Conservation (phyloP, 768 basidiomycete genomes). For the Leucosporidium yakuticum region DNA sequence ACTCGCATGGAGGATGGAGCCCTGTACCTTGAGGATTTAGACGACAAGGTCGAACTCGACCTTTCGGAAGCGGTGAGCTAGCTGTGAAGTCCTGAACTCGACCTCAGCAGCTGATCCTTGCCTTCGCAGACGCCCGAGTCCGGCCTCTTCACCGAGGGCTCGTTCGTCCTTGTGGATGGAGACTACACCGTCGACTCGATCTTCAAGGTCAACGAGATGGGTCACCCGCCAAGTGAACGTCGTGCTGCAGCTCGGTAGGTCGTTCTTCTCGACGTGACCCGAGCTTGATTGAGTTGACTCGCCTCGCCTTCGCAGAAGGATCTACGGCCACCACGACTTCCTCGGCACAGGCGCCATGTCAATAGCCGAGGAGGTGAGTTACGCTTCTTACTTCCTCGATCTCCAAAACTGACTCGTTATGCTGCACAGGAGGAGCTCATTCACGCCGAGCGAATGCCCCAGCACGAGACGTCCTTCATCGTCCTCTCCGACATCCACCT, state of each 20-base stretch:
- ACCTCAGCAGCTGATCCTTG: not conserved
- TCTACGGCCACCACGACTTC: slow-evolving; percentile 95
- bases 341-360: slow-evolving; percentile 91
- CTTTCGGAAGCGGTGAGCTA: slow-evolving; percentile 70
- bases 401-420: not conserved
- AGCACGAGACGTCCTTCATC: slow-evolving; percentile 54
- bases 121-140: slow-evolving; percentile 78
- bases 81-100: slow-evolving; percentile 1
- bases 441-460: slow-evolving; percentile 12
- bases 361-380: slow-evolving; percentile 75
- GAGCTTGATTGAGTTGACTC: not conserved
- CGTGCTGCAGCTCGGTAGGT: slow-evolving; percentile 71
- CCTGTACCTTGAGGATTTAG: slow-evolving; percentile 84
- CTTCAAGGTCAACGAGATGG: slow-evolving; percentile 83
- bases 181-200: slow-evolving; percentile 90
- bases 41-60: slow-evolving; percentile 82
- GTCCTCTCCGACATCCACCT: slow-evolving; percentile 94
- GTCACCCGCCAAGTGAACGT: slow-evolving; percentile 93
- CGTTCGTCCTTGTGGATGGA: slow-evolving; percentile 89
- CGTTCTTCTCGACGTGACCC: not conserved
- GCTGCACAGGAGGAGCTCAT: slow-evolving; percentile 23
- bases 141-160: slow-evolving; percentile 93
- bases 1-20: slow-evolving; percentile 82
- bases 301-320: slow-evolving; percentile 54
- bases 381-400: not conserved